Evolutionary conservation across 495 filamentous ascomycete species (phyloP).

Genomic region (Penicillium robsamsonii): DNA sequence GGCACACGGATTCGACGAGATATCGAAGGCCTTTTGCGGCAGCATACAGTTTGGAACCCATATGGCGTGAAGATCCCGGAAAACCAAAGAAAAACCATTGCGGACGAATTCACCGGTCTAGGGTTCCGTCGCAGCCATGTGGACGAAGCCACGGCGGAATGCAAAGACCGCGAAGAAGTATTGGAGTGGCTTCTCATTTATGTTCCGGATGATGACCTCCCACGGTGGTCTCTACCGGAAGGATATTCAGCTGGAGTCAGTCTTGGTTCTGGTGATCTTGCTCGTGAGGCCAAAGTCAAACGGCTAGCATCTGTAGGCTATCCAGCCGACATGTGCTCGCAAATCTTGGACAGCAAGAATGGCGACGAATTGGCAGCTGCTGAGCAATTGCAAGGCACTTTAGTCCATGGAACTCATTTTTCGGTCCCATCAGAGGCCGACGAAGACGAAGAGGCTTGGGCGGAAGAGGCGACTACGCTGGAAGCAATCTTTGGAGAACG

Average conservation of each 20-base stretch:
- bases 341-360: constrained; percentile 61
- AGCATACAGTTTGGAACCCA: constrained; percentile 83
- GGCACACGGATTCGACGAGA: constrained; percentile 70
- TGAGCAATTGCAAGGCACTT: constrained; percentile 68
- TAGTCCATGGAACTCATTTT: constrained; percentile 43
- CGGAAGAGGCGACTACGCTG: constrained; percentile 76
- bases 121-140: constrained; percentile 86
- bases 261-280: constrained; percentile 74
- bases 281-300: constrained; percentile 74
- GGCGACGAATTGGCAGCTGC: constrained; percentile 80
- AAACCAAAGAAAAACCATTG: constrained; percentile 54
- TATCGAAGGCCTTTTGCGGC: constrained; percentile 74
- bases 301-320: constrained; percentile 82
- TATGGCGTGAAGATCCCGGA: constrained; percentile 61
- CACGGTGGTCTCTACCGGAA: constrained; percentile 85
- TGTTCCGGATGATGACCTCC: constrained; percentile 93
- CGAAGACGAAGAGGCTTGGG: constrained; percentile 57
- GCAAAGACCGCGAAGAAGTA: constrained; percentile 89
- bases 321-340: constrained; percentile 75
- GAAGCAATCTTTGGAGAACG: constrained; percentile 75
- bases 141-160: constrained; percentile 81
- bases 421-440: constrained; percentile 19
- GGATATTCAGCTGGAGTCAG: constrained; percentile 84
- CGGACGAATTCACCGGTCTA: constrained; percentile 70
- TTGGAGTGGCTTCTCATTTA: constrained; percentile 93